phyloP scores from a whole-genome alignment of 805 yeast genomes.

The Candida taoyuanica region DNA sequence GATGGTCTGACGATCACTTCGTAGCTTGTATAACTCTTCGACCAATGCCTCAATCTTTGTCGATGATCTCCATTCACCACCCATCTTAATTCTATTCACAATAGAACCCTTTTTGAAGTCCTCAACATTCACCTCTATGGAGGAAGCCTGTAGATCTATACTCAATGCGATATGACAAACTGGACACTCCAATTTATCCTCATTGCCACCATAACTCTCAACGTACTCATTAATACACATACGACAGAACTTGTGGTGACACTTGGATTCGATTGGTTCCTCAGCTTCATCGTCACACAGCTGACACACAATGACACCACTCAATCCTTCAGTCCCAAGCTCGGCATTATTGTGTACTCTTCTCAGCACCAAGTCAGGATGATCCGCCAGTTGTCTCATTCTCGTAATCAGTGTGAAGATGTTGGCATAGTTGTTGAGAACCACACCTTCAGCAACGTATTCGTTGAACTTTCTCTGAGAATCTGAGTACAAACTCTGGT shows the following conservation, averaged over 20 bases:
- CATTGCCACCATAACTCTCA: conserved; percentile 68
- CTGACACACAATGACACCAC: conserved; percentile 70
- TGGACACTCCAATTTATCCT: conserved; percentile 72
- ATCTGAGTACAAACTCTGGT: conserved; percentile 82
- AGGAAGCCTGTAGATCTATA: conserved; percentile 84
- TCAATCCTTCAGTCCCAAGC: conserved; percentile 28
- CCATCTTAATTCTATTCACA: conserved; percentile 82
- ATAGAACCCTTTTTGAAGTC: conserved; percentile 62
- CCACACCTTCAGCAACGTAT: conserved; percentile 94
- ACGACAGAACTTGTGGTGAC: conserved; percentile 92
- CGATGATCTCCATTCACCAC: conserved; percentile 87
- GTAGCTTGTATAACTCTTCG: conserved; percentile 81
- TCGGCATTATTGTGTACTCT: conserved; percentile 43
- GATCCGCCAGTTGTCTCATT: conserved; percentile 98
- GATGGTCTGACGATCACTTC: conserved; percentile 84
- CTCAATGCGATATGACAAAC: conserved; percentile 93
- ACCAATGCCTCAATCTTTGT: conserved; percentile 96
- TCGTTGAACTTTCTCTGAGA: conserved; percentile 84
- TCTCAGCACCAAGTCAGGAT: conserved; percentile 90
- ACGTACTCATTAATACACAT: conserved; percentile 88
- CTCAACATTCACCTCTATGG: conserved; percentile 59
- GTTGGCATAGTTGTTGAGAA: conserved; percentile 92
- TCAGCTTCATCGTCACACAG: conserved; percentile 97
- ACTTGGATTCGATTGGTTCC: conserved; percentile 91
- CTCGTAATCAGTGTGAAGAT: conserved; percentile 93